Percentiles rank a stretch among this genome's conserved stretches.
Conservation (phyloP, 2,329 filamentous ascomycete species). For the Rutstroemia sp. region DNA sequence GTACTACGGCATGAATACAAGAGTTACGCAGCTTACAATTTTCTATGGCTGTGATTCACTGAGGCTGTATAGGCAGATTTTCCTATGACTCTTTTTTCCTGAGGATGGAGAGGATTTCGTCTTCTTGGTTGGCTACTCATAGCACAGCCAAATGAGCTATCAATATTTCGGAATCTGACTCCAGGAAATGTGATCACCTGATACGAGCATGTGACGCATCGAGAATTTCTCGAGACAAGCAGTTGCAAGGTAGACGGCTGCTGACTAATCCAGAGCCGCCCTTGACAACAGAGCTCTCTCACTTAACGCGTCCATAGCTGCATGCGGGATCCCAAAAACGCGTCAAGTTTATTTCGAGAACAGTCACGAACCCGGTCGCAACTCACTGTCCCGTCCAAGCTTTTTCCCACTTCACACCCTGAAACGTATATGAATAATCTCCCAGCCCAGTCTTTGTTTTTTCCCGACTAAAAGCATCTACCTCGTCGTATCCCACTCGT, state of each 20-base stretch:
- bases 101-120: not conserved
- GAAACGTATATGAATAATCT: not conserved
- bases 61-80: too few species aligned
- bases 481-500: not conserved
- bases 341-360: too few species aligned
- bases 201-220: too few species aligned
- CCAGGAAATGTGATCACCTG: not conserved
- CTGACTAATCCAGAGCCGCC: too few species aligned
- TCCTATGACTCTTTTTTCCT: slow-evolving; percentile 1
- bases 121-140: not conserved
- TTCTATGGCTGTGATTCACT: not conserved
- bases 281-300: too few species aligned
- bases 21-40: not conserved
- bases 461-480: not conserved
- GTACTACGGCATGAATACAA: slow-evolving; percentile 10
- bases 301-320: too few species aligned
- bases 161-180: too few species aligned
- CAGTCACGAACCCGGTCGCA: too few species aligned
- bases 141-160: not conserved
- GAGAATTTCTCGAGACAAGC: too few species aligned
- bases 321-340: too few species aligned
- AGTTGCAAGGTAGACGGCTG: too few species aligned
- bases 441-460: not conserved
- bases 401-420: not conserved
- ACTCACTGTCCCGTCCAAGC: not conserved